Conservation (phyloP, 805 yeast genomes). For the Suhomyces pyralidae region DNA sequence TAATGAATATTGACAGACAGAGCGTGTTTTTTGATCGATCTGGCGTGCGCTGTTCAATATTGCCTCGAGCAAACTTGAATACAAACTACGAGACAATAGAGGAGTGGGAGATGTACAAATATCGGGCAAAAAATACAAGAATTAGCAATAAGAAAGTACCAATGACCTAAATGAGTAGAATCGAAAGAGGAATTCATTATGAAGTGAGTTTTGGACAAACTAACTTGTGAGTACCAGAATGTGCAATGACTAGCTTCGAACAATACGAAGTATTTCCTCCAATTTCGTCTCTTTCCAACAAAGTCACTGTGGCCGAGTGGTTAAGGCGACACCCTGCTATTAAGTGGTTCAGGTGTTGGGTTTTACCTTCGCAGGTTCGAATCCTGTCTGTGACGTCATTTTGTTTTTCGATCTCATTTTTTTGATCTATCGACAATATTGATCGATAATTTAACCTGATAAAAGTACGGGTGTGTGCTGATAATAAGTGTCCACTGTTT, state of each 20-base stretch:
- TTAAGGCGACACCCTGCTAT: slow-evolving; percentile 33
- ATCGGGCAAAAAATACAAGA: not conserved
- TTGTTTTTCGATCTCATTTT: slow-evolving; percentile 22
- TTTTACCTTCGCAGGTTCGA: slow-evolving; percentile 52
- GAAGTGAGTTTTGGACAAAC: too few relatives aligned
- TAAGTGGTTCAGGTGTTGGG: slow-evolving; percentile 22
- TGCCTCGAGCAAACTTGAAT: not conserved
- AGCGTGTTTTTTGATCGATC: not conserved
- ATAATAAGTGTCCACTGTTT: too few relatives aligned
- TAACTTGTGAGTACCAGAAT: too few relatives aligned
- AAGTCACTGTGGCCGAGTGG: slow-evolving; percentile 35
- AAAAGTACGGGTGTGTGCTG: too few relatives aligned
- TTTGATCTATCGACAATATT: not conserved
- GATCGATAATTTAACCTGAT: not conserved
- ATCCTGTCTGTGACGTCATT: slow-evolving; percentile 48
- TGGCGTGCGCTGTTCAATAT: not conserved
- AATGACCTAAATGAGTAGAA: too few relatives aligned
- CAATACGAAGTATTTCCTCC: not conserved
- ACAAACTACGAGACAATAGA: not conserved
- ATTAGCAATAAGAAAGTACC: not conserved
- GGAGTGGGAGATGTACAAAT: not conserved
- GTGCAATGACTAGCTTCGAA: too few relatives aligned
- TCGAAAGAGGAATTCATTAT: too few relatives aligned
- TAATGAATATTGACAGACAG: not conserved
- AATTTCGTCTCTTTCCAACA: not conserved